Evolutionary conservation across 2,329 filamentous ascomycete genomes (phyloP).

Genomic region (Endoconidiophora polonica): DNA sequence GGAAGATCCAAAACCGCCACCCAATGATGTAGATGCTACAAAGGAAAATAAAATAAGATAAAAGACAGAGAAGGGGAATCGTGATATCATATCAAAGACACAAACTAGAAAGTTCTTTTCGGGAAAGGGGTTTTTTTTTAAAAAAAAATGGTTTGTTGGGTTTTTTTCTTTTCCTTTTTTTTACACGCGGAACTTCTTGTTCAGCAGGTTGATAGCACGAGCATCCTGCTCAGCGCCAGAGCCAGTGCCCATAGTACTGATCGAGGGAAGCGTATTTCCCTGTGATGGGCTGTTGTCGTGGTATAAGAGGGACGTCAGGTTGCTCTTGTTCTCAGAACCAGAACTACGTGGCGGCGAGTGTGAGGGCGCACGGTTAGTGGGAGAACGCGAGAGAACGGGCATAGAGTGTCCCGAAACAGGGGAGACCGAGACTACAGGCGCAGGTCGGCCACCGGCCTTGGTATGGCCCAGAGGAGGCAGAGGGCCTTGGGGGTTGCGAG

Average conservation of each 20-base stretch:
- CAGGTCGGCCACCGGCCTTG: slow-evolving; percentile 26
- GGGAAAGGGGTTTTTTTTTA: too few species aligned
- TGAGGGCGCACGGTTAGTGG: slow-evolving; percentile 12
- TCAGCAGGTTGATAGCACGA: slow-evolving; percentile 47
- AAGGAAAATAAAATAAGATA: neutral
- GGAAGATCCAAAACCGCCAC: slow-evolving; percentile 2
- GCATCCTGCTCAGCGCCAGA: slow-evolving; percentile 37
- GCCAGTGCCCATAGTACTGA: slow-evolving; percentile 24
- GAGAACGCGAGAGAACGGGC: slow-evolving; percentile 20
- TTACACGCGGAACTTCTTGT: slow-evolving; percentile 36
- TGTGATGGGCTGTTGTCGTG: slow-evolving; percentile 30
- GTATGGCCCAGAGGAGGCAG: slow-evolving; percentile 26
- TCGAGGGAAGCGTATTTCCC: slow-evolving; percentile 28
- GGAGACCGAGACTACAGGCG: slow-evolving; percentile 30
- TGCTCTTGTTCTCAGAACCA: slow-evolving; percentile 25
- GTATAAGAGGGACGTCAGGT: slow-evolving; percentile 34
- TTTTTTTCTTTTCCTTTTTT: neutral
- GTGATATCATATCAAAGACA: neutral
- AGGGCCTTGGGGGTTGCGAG: slow-evolving; percentile 26
- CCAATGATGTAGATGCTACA: slow-evolving; percentile 4
- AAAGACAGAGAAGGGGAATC: neutral
- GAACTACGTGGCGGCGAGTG: slow-evolving; percentile 7
- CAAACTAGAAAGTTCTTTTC: neutral
- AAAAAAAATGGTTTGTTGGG: too few species aligned
- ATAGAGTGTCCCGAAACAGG: slow-evolving; percentile 23